Evolutionary conservation across 768 basidiomycete species (phyloP).

Genomic region (Ramaria sp.): DNA sequence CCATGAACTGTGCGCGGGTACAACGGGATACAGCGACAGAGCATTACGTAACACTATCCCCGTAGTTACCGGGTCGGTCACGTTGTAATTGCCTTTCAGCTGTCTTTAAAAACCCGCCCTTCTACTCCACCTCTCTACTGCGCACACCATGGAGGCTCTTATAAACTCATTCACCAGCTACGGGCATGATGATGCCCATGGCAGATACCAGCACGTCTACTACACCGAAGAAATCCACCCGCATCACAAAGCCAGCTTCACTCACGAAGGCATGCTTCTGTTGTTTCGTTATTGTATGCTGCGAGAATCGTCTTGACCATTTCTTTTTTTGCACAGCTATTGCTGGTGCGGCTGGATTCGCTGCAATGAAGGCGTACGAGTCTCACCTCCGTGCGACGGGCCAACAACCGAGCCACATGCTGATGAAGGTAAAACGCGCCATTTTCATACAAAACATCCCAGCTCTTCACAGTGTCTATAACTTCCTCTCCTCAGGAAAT

Average conservation of each 20-base stretch:
- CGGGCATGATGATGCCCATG: constrained; percentile 6
- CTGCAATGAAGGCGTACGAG: constrained; percentile 29
- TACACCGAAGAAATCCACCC: constrained; percentile 9
- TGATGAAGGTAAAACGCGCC: constrained; percentile 16
- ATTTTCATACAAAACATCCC: not conserved
- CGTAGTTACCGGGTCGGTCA: too few relatives aligned
- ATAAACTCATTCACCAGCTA: not conserved
- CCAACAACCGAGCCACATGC: constrained; percentile 18
- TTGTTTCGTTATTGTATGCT: not conserved
- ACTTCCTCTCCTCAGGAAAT: constrained; percentile 17
- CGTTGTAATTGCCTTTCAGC: too few relatives aligned
- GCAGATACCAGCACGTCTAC: constrained; percentile 9
- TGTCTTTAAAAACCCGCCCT: too few relatives aligned
- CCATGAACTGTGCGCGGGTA: too few relatives aligned
- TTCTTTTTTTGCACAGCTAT: constrained; percentile 10
- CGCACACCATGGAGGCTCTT: not conserved
- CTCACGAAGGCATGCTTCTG: constrained; percentile 14
- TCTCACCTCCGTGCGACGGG: constrained; percentile 22
- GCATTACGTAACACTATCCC: too few relatives aligned
- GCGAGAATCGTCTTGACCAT: not conserved
- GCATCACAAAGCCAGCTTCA: constrained; percentile 14
- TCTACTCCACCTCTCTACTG: too few relatives aligned
- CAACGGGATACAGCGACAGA: too few relatives aligned
- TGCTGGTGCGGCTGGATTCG: constrained; percentile 25
- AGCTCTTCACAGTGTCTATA: too few relatives aligned